Evolutionary conservation across 208 protist species (phyloP), one percentile per base, ranked within the genome.

Genomic region (Leishmania aethiopica): DNA sequence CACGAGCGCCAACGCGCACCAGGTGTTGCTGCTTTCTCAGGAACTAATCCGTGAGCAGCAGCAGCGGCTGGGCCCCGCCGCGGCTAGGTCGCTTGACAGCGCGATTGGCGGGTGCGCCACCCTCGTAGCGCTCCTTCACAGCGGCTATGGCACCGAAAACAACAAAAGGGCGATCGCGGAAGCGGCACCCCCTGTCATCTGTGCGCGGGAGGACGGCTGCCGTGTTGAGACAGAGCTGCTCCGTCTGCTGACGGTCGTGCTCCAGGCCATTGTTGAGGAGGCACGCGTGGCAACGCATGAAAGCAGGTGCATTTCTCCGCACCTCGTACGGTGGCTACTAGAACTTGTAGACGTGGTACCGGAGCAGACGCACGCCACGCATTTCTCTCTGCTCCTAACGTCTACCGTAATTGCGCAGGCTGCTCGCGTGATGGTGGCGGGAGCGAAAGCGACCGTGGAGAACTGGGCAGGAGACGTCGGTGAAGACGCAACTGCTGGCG

Each of bases 111-210:
- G 42, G 28, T 79, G 75, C 37, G 77, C 77, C 25, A 49, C 47
- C n/a, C 47, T 80, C n/a, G 77, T 72, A 49, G 62, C 59, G 13
- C 45, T 80, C 25, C 45, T 80, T 70, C 77, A n/a, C 47, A 79
- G 77, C 42, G 77, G 60, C 3, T 62, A 35, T 45, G 40, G 28
- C 51, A 45, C 32, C 51, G 51, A 62, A 13, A 4, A 10, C 25
- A 57, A n/a, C 51, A 11, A 17, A 35, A 47, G 51, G 28, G 51
- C 35, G 32, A 32, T 28, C 53, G 53, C 19, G 15, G n/a, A 77
- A n/a, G 51, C 51, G 35, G 28, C 5, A 62, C 51, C 15, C 51
- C 35, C 73, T 51, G 73, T 15, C 53, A 60, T 37, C 51, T 62
- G 32, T 62, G 51, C 73, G 53, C 73, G 51, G 73, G 32, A 17